phyloP scores from a whole-genome alignment of 106 monocot genomes.

The Posidonia australis region DNA sequence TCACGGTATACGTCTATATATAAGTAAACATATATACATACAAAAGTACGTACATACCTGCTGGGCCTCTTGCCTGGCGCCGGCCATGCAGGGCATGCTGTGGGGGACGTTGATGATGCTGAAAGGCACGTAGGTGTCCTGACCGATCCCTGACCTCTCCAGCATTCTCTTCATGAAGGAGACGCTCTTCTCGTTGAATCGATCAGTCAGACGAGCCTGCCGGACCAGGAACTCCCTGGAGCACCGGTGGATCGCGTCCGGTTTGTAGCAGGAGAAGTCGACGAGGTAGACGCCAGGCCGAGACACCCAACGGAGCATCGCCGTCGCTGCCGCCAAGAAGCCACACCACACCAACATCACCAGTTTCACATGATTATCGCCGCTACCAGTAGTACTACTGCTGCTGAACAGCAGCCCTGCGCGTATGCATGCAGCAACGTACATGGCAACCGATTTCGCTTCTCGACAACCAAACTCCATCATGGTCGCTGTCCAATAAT shows the following conservation, averaged over 20 bases:
- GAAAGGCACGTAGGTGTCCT: constrained; percentile 9
- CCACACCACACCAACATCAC: too few species aligned
- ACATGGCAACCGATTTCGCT: too few species aligned
- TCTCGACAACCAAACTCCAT: too few species aligned
- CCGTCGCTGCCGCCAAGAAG: neutral
- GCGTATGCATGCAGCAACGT: too few species aligned
- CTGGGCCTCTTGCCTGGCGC: neutral
- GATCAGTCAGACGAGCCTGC: neutral
- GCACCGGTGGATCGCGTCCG: neutral
- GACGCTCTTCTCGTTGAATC: constrained; percentile 3
- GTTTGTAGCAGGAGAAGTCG: constrained; percentile 18
- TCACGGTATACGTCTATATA: too few species aligned
- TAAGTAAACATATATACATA: neutral
- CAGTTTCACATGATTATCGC: too few species aligned
- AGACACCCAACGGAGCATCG: neutral
- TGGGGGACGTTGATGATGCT: neutral
- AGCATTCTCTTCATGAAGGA: constrained; percentile 7
- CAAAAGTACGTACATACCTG: neutral
- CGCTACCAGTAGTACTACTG: too few species aligned
- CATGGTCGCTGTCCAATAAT: too few species aligned
- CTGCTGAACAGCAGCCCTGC: too few species aligned
- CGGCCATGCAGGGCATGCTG: neutral
- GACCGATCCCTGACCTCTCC: constrained; percentile 11
- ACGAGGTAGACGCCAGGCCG: neutral
- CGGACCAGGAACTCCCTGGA: neutral